Conservation (phyloP, 106 monocot species). For the Vanilla planifolia region DNA sequence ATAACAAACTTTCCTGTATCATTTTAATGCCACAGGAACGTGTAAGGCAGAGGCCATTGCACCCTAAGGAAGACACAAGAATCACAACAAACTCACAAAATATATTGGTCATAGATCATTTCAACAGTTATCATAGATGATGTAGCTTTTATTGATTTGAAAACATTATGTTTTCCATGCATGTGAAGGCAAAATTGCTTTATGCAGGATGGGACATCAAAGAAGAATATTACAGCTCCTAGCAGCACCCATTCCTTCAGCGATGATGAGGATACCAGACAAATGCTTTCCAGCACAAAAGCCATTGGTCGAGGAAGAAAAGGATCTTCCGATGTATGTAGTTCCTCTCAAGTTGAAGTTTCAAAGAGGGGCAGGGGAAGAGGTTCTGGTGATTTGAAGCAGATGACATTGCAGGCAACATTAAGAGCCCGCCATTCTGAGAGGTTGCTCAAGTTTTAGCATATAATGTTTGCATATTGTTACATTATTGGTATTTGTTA, state of each 20-base stretch:
- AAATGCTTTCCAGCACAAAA: conserved; percentile 37
- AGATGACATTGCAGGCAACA: conserved; percentile 67
- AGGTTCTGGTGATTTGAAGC: conserved; percentile 62
- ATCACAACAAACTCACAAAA: conserved; percentile 34
- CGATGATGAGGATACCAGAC: conserved; percentile 68
- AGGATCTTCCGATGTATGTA: conserved; percentile 25
- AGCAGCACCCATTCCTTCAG: conserved; percentile 60
- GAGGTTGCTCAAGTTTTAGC: conserved; percentile 28
- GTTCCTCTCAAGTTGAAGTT: conserved; percentile 23
- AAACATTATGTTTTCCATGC: conserved; percentile 6
- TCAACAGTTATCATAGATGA: background rate
- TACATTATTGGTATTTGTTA: background rate
- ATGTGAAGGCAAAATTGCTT: conserved; percentile 26
- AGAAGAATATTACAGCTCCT: conserved; percentile 15
- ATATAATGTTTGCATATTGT: background rate
- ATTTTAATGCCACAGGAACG: conserved; percentile 58
- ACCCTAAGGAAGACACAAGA: conserved; percentile 33
- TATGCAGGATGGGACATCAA: conserved; percentile 41
- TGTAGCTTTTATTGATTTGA: background rate
- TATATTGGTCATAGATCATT: conserved; percentile 26
- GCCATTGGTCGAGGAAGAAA: conserved; percentile 37
- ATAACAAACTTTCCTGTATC: background rate
- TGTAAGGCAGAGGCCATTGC: conserved; percentile 60
- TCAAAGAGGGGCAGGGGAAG: conserved; percentile 80
- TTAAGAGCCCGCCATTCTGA: conserved; percentile 39